These are phyloP conservation scores for Fusarium dlaminii DNA, from an alignment of 2,329 filamentous ascomycete species.

Conservation along the genomic window DNA sequence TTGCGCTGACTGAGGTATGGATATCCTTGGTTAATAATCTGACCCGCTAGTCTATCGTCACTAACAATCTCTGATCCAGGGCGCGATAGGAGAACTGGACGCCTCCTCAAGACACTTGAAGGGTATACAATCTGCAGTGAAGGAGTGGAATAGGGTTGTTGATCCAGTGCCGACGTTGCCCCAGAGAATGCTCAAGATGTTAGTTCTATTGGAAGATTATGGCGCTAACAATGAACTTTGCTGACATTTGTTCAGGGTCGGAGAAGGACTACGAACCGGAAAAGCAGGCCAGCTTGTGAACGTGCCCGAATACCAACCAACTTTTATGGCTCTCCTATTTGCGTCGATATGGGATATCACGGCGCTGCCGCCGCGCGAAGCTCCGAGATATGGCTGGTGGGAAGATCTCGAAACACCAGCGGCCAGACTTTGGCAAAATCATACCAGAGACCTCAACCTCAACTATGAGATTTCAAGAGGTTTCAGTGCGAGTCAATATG, in stretches of 20 bases:
- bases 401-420: conserved; percentile 48
- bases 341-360: conserved; percentile 55
- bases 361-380: conserved; percentile 47
- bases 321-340: conserved; percentile 56
- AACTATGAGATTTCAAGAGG: conserved; percentile 51
- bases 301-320: conserved; percentile 54
- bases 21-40: neutral
- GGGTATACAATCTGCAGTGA: conserved; percentile 48
- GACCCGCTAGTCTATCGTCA: neutral
- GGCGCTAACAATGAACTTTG: neutral
- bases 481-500: conserved; percentile 46
- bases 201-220: conserved; percentile 2
- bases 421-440: conserved; percentile 50
- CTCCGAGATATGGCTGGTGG: conserved; percentile 51
- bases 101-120: conserved; percentile 55
- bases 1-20: conserved; percentile 56
- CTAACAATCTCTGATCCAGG: conserved; percentile 43
- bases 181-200: conserved; percentile 53
- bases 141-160: conserved; percentile 29
- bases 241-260: conserved; percentile 48
- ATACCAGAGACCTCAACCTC: conserved; percentile 48
- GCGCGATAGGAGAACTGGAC: conserved; percentile 54
- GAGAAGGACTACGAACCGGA: conserved; percentile 51
- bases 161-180: conserved; percentile 46
- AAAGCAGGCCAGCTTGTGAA: conserved; percentile 53